These are phyloP conservation scores for Rutstroemia sp. DNA, from an alignment of 2,329 filamentous ascomycete genomes.

Conservation along the genomic window DNA sequence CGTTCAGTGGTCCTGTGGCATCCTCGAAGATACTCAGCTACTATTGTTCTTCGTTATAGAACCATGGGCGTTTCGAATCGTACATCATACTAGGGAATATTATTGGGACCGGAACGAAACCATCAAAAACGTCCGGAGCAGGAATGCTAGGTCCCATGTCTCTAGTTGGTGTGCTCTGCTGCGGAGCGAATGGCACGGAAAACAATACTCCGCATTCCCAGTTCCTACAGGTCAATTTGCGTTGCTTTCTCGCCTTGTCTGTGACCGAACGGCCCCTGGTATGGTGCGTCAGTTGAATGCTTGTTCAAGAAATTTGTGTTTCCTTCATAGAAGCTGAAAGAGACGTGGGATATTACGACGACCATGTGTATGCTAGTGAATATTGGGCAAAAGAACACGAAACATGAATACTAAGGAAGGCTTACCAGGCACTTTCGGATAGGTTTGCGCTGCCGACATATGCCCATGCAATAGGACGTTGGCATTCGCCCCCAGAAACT, in stretches of 20 bases:
- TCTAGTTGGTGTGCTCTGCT: background rate
- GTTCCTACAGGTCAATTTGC: constrained; percentile 78
- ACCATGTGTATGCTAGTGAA: no score
- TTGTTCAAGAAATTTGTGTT: background rate
- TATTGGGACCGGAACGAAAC: constrained; percentile 56
- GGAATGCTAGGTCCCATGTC: constrained; percentile 7
- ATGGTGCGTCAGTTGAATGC: background rate
- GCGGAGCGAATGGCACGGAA: constrained; percentile 24
- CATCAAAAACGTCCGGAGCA: constrained; percentile 40
- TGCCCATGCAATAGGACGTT: constrained; percentile 52
- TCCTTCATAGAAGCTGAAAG: background rate
- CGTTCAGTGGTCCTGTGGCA: background rate
- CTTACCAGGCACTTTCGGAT: constrained; percentile 86
- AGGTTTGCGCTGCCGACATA: constrained; percentile 90
- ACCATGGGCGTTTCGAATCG: constrained; percentile 26
- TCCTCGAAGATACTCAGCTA: background rate
- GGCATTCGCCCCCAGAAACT: background rate
- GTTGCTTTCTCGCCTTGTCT: constrained; percentile 56
- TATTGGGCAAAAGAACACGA: background rate
- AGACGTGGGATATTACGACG: background rate
- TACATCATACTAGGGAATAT: constrained; percentile 43
- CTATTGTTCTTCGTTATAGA: constrained; percentile 13
- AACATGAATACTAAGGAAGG: constrained; percentile 13
- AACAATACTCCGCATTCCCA: constrained; percentile 93
- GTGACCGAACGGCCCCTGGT: constrained; percentile 68